These are phyloP conservation scores for Russula sp. DNA, from an alignment of 768 basidiomycete genomes.

Conservation along the genomic window DNA sequence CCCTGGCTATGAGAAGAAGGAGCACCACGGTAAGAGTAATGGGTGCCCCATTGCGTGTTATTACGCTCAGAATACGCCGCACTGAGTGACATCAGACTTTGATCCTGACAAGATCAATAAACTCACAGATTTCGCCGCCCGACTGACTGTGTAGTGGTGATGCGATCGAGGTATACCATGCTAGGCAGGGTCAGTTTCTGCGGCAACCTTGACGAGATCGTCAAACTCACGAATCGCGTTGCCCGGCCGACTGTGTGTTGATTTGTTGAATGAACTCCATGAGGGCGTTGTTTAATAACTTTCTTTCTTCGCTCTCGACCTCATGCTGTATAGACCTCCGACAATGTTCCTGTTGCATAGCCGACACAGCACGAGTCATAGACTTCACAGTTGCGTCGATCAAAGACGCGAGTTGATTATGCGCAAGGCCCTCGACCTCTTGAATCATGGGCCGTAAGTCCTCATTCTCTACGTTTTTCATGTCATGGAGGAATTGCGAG, in stretches of 20 bases:
- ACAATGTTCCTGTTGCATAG: slow-evolving; percentile 9
- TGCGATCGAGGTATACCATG: not conserved
- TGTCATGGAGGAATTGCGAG: slow-evolving; percentile 6
- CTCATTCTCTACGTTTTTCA: not conserved
- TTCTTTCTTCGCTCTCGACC: slow-evolving; percentile 1
- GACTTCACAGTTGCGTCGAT: no score
- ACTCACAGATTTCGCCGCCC: not conserved
- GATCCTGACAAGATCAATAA: not conserved
- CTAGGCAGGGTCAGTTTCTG: not conserved
- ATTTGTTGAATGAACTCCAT: no score
- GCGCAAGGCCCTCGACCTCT: no score
- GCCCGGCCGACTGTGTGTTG: no score
- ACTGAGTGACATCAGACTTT: not conserved
- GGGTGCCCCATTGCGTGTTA: not conserved
- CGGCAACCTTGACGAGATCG: not conserved
- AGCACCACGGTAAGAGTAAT: not conserved
- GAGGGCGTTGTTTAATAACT: not conserved
- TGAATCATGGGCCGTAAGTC: slow-evolving; percentile 3
- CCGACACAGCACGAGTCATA: no score
- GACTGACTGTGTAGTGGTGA: no score
- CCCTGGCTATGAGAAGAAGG: not conserved
- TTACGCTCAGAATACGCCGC: not conserved
- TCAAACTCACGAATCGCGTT: no score
- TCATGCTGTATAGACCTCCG: slow-evolving; percentile 1
- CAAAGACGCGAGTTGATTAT: no score